A percentile compares a stretch with the other conserved stretches of the same genome.
Evolutionary conservation across 345 rosid species (phyloP).

Genomic region (Cardamine resedifolia): DNA sequence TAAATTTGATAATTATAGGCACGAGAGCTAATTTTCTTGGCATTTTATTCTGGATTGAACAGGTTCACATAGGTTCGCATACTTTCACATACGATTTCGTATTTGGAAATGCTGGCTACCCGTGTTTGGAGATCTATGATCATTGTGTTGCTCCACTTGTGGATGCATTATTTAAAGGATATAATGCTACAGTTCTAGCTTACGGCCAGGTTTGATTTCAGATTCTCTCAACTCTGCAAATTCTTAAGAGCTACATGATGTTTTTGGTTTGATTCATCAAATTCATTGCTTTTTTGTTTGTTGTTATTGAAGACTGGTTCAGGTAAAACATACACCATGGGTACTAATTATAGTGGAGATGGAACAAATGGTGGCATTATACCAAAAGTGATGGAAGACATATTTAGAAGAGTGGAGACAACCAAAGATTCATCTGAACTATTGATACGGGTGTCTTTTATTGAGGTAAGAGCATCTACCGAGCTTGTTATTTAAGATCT

Average conservation of each 20-base stretch:
- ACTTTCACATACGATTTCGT: slow-evolving; percentile 81
- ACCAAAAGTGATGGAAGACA: slow-evolving; percentile 82
- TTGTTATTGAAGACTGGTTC: slow-evolving; percentile 71
- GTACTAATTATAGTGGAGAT: slow-evolving; percentile 78
- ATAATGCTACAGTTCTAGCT: slow-evolving; percentile 93
- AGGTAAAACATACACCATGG: slow-evolving; percentile 96
- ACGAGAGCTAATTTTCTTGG: neutral
- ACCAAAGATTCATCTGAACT: slow-evolving; percentile 54
- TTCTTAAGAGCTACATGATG: neutral
- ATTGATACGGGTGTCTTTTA: slow-evolving; percentile 85
- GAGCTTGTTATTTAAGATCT: neutral
- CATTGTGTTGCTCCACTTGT: slow-evolving; percentile 87
- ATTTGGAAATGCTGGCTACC: slow-evolving; percentile 55
- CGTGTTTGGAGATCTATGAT: slow-evolving; percentile 50
- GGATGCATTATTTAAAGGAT: slow-evolving; percentile 82
- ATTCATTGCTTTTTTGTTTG: slow-evolving; percentile 1
- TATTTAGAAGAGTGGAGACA: slow-evolving; percentile 56
- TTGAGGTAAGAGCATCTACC: slow-evolving; percentile 58
- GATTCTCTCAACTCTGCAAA: neutral
- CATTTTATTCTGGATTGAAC: slow-evolving; percentile 13
- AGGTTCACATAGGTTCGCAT: slow-evolving; percentile 93
- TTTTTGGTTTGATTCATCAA: neutral
- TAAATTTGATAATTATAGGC: neutral
- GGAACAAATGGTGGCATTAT: slow-evolving; percentile 61
- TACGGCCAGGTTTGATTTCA: slow-evolving; percentile 78